Base-by-base conservation (phyloP, 2,329 filamentous ascomycete species). In the Gliomastix tumulicola region DNA sequence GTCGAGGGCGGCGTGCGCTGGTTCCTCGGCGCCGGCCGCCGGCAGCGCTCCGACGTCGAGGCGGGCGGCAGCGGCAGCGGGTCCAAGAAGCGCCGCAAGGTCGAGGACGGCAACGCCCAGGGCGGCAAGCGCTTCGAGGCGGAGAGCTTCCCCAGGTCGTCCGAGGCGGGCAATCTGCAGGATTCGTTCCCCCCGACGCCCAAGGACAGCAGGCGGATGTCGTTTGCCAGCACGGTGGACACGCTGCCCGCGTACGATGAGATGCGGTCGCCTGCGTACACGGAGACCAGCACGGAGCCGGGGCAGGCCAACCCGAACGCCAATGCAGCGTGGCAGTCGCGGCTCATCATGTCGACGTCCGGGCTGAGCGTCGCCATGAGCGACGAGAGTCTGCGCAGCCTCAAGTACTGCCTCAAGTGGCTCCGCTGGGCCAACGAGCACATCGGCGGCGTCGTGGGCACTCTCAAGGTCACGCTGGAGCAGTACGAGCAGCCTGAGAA, bases 341-440 rank as follows among this genome's bases (percentile, higher is more conserved):
- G 88, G 12, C 68, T 96, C 15, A 84, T 95, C 46, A 85, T 94
- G 56, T 89, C 87, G 6, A 96, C 90, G 0, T 94, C 88, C 1
- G 90, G 88, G 1, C 72, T 97, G 1, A 88, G 88, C 44, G 82
- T 94, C 13, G 88, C 92, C 2, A 88, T 98, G 74, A 94, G 84
- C 50, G 84, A 94, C 15, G 84, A 92, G 51, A 94, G 87, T 17
- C 65, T 96, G 8, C 77, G 81, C 35, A 92, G 84, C 42, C 66
- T 98, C 30, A 88, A 86, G 49, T 90, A 88, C 49, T 96, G 89
- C 44, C 66, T 97, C 3, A 74, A 74, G 18, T 85, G 88, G 71
- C 67, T 97, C 32, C 76, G 81, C 19, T 84, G 82, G 72, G 87
- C 87, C 3, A 94, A 94, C 42, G 79, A 78, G 7, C 85, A 88